These are phyloP conservation scores for Exophiala viscosa DNA, from an alignment of 2,329 filamentous ascomycete genomes.

Conservation along the genomic window DNA sequence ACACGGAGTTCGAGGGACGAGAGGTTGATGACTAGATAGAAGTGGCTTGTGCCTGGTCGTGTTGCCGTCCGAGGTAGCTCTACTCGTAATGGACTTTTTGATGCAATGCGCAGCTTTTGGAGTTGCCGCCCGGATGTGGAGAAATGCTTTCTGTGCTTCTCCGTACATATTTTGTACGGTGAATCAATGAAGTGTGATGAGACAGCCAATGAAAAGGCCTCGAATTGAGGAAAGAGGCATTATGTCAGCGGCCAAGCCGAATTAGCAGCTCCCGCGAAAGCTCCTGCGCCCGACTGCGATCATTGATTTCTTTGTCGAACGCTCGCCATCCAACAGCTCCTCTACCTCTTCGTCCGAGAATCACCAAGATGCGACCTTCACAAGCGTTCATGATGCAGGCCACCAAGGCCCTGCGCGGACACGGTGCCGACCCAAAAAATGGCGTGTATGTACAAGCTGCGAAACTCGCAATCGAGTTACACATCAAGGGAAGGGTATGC, in stretches of 20 bases:
- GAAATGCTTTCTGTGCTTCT: neutral
- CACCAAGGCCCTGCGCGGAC: slow-evolving; percentile 25
- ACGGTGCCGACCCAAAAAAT: slow-evolving; percentile 39
- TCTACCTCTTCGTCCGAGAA: neutral
- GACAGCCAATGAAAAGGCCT: neutral
- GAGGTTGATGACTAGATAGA: neutral
- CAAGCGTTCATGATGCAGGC: slow-evolving; percentile 25
- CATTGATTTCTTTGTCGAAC: slow-evolving; percentile 3
- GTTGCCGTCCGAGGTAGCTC: neutral
- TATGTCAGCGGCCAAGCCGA: slow-evolving; percentile 1
- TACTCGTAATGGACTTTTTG: slow-evolving; percentile 7
- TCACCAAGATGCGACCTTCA: slow-evolving; percentile 25
- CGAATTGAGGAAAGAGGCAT: neutral
- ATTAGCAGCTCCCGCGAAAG: slow-evolving; percentile 6
- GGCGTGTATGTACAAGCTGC: slow-evolving; percentile 36
- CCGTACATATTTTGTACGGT: neutral
- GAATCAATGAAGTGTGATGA: neutral
- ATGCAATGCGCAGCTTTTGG: neutral
- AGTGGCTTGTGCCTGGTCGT: neutral
- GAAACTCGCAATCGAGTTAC: neutral
- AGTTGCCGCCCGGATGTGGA: slow-evolving; percentile 1
- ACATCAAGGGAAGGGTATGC: slow-evolving; percentile 7
- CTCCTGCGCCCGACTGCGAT: slow-evolving; percentile 5
- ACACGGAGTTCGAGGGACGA: neutral
- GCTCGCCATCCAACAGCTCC: neutral